These are phyloP conservation scores for Cyclotella baltica DNA, from an alignment of 108 stramenopile species.

Conservation along the genomic window DNA sequence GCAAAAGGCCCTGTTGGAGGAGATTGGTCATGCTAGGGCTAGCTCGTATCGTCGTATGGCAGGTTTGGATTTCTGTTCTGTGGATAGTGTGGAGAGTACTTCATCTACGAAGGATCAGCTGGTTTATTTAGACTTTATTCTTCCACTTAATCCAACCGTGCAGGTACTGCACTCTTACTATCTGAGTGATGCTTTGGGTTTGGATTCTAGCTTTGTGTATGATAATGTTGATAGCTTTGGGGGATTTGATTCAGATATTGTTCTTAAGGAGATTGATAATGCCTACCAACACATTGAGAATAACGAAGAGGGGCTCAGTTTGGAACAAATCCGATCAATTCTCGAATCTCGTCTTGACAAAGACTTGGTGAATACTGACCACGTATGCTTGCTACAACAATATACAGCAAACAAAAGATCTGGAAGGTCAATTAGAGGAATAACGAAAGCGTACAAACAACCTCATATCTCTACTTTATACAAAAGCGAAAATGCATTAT, in stretches of 20 bases:
- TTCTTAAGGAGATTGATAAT: constrained; percentile 38
- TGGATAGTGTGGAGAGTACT: background rate
- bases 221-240: constrained; percentile 17
- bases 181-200: constrained; percentile 36
- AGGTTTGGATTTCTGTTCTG: constrained; percentile 28
- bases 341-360: constrained; percentile 25
- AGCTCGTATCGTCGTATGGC: constrained; percentile 19
- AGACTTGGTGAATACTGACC: constrained; percentile 18
- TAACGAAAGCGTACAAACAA: constrained; percentile 31
- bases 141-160: constrained; percentile 39
- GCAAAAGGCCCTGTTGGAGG: constrained; percentile 10
- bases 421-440: constrained; percentile 33
- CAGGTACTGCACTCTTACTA: constrained; percentile 42
- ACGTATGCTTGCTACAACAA: constrained; percentile 43
- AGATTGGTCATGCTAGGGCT: constrained; percentile 27
- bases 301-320: background rate
- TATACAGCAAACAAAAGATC: constrained; percentile 36
- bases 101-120: constrained; percentile 9
- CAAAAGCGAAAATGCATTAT: background rate
- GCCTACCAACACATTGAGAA: background rate
- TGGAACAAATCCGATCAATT: constrained; percentile 11
- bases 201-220: constrained; percentile 26
- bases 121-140: constrained; percentile 42
- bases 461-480: constrained; percentile 47
- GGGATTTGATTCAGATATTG: constrained; percentile 26